Conservation (phyloP, 2,329 filamentous ascomycete species). For the Ophiostoma sp. region DNA sequence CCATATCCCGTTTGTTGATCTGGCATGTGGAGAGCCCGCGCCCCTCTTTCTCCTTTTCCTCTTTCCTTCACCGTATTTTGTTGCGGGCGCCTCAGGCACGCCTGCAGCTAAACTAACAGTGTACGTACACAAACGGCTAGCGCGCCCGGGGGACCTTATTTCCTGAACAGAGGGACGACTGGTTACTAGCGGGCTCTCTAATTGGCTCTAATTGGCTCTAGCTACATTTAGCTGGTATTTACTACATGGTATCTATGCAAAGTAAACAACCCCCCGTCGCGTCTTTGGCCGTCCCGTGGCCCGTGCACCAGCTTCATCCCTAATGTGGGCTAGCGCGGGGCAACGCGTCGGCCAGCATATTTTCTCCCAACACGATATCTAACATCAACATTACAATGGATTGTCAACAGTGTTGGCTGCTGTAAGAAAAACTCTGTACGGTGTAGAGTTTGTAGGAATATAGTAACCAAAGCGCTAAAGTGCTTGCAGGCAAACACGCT, state of each 20-base stretch:
- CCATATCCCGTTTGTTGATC: slow-evolving; percentile 15
- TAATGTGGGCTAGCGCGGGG: slow-evolving; percentile 24
- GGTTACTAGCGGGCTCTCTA: not conserved
- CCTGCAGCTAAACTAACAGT: not conserved
- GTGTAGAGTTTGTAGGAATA: not conserved
- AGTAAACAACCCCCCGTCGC: slow-evolving; percentile 19
- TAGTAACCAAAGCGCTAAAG: not conserved
- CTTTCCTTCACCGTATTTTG: slow-evolving; percentile 12
- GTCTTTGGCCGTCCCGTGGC: slow-evolving; percentile 18
- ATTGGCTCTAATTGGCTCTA: not conserved
- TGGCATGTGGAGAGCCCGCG: slow-evolving; percentile 9
- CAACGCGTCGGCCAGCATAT: slow-evolving; percentile 16
- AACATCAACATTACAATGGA: not conserved
- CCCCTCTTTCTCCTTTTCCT: slow-evolving; percentile 16
- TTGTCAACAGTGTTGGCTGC: not conserved
- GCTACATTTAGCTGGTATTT: not conserved
- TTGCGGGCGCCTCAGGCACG: slow-evolving; percentile 24
- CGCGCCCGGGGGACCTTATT: slow-evolving; percentile 20
- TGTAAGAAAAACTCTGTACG: not conserved
- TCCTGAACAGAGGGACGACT: not conserved
- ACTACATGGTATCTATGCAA: not conserved
- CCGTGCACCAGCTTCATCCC: slow-evolving; percentile 26
- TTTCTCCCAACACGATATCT: not conserved
- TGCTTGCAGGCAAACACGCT: not conserved
- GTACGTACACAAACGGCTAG: slow-evolving; percentile 21